phyloP scores from a whole-genome alignment of 164 flowering plant species.

The Tetrastigma voinierianum region DNA sequence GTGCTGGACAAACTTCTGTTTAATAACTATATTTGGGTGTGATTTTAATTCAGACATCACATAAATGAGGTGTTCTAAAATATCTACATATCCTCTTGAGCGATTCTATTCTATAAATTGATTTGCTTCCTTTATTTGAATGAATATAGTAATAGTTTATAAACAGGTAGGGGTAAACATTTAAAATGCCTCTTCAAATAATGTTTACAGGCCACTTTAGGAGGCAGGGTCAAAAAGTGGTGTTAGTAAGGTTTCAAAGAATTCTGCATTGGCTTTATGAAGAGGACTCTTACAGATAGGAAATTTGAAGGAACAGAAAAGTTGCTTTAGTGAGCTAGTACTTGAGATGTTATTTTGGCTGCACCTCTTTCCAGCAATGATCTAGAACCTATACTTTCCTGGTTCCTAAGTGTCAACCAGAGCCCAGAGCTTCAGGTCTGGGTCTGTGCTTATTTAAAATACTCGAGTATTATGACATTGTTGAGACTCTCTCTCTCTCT shows the following conservation, averaged over 20 bases:
- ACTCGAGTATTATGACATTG: no score
- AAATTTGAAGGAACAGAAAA: conserved; percentile 39
- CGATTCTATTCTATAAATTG: no score
- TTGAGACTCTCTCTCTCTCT: neutral
- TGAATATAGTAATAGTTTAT: neutral
- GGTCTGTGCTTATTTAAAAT: neutral
- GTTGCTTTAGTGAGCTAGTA: conserved; percentile 42
- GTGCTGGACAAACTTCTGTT: no score
- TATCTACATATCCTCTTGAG: no score
- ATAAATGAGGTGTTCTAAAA: no score
- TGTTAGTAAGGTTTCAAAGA: conserved; percentile 36
- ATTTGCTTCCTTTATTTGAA: neutral
- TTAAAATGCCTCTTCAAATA: neutral
- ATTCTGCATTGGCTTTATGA: conserved; percentile 39
- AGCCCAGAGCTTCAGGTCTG: conserved; percentile 18
- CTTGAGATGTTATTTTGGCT: conserved; percentile 36
- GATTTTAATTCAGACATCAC: no score
- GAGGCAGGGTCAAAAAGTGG: conserved; percentile 39
- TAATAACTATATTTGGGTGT: no score
- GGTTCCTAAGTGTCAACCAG: conserved; percentile 10
- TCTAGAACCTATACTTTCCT: conserved; percentile 12
- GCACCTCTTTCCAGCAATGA: conserved; percentile 19
- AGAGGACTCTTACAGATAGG: conserved; percentile 39
- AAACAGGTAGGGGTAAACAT: neutral
- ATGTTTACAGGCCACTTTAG: conserved; percentile 35